phyloP scores from a whole-genome alignment of 148 eudicot genomes.

The Persicaria tinctoria region DNA sequence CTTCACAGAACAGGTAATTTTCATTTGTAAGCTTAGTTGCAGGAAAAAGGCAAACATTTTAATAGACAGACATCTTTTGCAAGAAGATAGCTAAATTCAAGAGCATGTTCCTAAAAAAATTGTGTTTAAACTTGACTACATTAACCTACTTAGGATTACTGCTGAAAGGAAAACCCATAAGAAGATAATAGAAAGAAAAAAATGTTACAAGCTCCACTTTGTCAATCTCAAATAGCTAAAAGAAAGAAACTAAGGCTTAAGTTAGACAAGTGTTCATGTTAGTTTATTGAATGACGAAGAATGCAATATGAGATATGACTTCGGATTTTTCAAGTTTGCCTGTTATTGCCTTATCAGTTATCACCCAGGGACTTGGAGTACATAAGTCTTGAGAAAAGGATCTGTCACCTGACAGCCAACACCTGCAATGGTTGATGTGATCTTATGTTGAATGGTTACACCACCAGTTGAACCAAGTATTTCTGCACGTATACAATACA shows the following conservation, averaged over 20 bases:
- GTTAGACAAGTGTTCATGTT: background rate
- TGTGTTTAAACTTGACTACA: background rate
- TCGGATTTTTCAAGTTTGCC: background rate
- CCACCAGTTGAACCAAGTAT: constrained; percentile 26
- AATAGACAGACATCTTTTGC: background rate
- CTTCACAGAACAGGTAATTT: background rate
- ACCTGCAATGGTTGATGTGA: constrained; percentile 72
- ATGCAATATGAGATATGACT: background rate
- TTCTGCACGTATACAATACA: constrained; percentile 33
- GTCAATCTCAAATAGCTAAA: background rate
- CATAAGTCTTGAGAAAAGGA: constrained; percentile 1
- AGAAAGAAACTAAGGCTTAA: background rate
- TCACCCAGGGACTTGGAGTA: background rate
- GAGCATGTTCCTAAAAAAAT: background rate
- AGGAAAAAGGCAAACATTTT: background rate
- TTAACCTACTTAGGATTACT: background rate
- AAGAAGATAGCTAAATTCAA: background rate
- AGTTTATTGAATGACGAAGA: background rate
- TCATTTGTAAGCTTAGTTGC: background rate
- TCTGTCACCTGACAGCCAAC: constrained; percentile 89
- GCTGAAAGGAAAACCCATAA: background rate
- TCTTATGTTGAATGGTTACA: constrained; percentile 67
- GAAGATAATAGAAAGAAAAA: background rate
- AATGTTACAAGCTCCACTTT: background rate
- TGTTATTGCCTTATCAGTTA: background rate